These are phyloP conservation scores for Cladosporium sp. DNA, from an alignment of 2,329 filamentous ascomycete genomes.

Conservation along the genomic window DNA sequence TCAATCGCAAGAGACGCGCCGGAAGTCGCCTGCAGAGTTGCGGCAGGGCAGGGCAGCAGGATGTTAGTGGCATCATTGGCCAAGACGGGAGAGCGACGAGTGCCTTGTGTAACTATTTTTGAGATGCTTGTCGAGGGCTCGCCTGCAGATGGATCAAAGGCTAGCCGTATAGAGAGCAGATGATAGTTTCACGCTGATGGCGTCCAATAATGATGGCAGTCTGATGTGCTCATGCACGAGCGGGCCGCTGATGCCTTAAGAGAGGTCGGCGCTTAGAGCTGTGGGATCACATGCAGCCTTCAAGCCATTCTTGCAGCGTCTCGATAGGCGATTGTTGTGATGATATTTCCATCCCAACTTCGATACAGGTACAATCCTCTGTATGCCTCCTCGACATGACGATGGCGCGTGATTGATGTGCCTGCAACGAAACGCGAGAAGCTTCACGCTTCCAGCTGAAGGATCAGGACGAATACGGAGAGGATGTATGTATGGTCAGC, in stretches of 20 bases:
- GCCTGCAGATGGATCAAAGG: neutral
- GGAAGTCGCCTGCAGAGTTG: constrained; percentile 12
- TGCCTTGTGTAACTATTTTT: constrained; percentile 19
- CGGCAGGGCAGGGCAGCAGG: neutral
- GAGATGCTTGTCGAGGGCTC: constrained; percentile 7
- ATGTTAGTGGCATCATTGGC: constrained; percentile 14
- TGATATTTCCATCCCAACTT: neutral
- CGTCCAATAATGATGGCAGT: constrained; percentile 15
- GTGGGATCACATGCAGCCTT: neutral
- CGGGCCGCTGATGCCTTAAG: neutral
- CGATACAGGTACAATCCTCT: neutral
- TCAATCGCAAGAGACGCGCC: constrained; percentile 9
- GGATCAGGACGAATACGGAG: neutral
- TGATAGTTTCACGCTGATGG: constrained; percentile 4
- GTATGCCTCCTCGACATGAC: neutral
- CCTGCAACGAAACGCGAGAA: neutral
- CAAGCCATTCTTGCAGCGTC: neutral
- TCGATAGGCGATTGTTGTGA: neutral
- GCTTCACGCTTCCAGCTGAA: neutral
- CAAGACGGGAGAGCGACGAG: constrained; percentile 4
- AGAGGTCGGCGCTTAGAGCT: constrained; percentile 6
- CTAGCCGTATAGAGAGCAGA: neutral
- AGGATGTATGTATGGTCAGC: neutral
- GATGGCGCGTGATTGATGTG: neutral
- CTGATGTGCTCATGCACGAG: constrained; percentile 12